Conservation (phyloP, 768 basidiomycete genomes). For the Nidularia sp. region DNA sequence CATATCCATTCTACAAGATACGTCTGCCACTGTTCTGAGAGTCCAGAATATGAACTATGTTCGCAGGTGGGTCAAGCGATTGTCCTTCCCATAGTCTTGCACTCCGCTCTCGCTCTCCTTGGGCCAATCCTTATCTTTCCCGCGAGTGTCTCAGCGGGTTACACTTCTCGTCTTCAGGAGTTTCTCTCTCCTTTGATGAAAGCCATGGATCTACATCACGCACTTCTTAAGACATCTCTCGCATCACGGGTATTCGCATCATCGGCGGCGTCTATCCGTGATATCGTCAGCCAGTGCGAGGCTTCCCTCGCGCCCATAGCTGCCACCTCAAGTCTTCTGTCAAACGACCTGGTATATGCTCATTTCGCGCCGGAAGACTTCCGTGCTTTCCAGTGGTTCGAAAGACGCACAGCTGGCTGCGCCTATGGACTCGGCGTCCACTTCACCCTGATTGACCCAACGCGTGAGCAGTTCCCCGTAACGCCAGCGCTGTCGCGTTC, state of each 20-base stretch:
- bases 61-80: constrained; percentile 40
- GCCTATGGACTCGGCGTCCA: constrained; percentile 63
- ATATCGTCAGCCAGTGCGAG: constrained; percentile 36
- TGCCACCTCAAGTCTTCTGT: constrained; percentile 47
- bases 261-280: constrained; percentile 22
- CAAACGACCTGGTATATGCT: constrained; percentile 54
- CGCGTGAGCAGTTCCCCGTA: constrained; percentile 50
- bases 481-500: constrained; percentile 13
- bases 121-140: constrained; percentile 59
- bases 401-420: constrained; percentile 48
- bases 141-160: constrained; percentile 54
- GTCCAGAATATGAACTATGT: too few relatives aligned
- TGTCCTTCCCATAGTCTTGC: constrained; percentile 54
- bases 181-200: constrained; percentile 45
- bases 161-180: constrained; percentile 42
- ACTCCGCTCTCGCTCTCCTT: constrained; percentile 52
- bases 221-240: constrained; percentile 32
- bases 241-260: constrained; percentile 33
- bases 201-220: constrained; percentile 42
- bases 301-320: constrained; percentile 47
- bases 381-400: constrained; percentile 39
- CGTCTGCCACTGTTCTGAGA: too few relatives aligned
- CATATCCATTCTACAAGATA: constrained; percentile 54
- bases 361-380: constrained; percentile 61
- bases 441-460: constrained; percentile 61